Evolutionary conservation across 2,329 filamentous ascomycete genomes (phyloP).

Genomic region (Exophiala calicioides): DNA sequence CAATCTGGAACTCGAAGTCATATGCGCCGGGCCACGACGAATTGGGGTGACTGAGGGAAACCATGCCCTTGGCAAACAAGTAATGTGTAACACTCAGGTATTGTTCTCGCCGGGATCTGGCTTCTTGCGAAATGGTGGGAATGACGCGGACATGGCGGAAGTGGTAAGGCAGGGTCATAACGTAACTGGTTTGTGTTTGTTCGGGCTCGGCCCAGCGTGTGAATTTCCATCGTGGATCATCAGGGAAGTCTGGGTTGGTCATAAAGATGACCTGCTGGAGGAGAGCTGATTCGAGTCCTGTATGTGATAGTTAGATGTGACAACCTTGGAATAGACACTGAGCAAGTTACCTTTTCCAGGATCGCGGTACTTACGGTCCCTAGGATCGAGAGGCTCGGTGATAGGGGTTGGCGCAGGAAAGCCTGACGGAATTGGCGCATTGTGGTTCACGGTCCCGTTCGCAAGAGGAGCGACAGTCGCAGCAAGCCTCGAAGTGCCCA

Average conservation of each 20-base stretch:
- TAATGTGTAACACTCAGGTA: constrained; percentile 28
- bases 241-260: constrained; percentile 63
- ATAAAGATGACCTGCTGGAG: constrained; percentile 66
- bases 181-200: constrained; percentile 70
- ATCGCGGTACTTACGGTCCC: constrained; percentile 46
- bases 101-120: constrained; percentile 21
- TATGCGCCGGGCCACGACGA: constrained; percentile 66
- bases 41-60: too few species aligned
- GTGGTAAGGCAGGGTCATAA: constrained; percentile 64
- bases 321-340: background rate
- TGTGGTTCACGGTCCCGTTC: constrained; percentile 19
- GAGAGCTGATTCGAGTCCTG: constrained; percentile 59
- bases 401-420: constrained; percentile 34
- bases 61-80: constrained; percentile 18
- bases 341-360: constrained; percentile 50
- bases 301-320: background rate
- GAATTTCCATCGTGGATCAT: constrained; percentile 62
- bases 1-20: constrained; percentile 69
- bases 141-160: constrained; percentile 70
- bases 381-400: constrained; percentile 37
- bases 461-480: constrained; percentile 15
- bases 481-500: constrained; percentile 15
- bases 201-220: constrained; percentile 66
- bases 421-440: constrained; percentile 17
- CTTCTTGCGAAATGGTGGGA: constrained; percentile 21